Conservation (phyloP, 352 stramenopile species). For the Thraustochytrium striatum region DNA sequence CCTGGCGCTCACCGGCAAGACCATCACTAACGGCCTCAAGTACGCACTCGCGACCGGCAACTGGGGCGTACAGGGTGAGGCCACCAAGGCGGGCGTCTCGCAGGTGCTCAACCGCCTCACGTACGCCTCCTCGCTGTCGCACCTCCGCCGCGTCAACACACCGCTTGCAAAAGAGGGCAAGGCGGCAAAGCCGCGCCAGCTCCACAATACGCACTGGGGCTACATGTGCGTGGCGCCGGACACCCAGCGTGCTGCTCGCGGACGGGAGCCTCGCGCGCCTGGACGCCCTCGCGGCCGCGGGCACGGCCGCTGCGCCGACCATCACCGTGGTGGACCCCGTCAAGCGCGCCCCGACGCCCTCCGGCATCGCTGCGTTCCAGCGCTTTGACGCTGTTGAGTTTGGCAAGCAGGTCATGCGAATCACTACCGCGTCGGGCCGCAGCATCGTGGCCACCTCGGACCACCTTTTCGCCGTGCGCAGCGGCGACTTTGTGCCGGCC, state of each 20-base stretch:
- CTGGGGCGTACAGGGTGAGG: slow-evolving; percentile 90
- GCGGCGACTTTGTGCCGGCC: too few relatives aligned
- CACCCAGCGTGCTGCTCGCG: too few relatives aligned
- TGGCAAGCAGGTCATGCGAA: too few relatives aligned
- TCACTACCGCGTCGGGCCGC: too few relatives aligned
- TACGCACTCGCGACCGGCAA: slow-evolving; percentile 99
- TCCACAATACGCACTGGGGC: slow-evolving; percentile 99
- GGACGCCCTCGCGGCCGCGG: not conserved
- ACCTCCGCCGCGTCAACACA: slow-evolving; percentile 97
- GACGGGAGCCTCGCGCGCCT: too few relatives aligned
- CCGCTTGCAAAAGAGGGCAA: slow-evolving; percentile 97
- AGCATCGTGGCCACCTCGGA: too few relatives aligned
- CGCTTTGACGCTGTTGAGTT: too few relatives aligned
- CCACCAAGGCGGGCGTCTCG: slow-evolving; percentile 94
- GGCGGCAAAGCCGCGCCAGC: slow-evolving; percentile 95
- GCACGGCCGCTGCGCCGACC: not conserved
- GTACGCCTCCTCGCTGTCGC: slow-evolving; percentile 95
- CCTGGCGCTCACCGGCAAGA: slow-evolving; percentile 92
- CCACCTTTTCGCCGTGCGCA: too few relatives aligned
- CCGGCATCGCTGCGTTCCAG: too few relatives aligned
- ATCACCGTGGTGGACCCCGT: not conserved
- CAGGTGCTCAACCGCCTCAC: slow-evolving; percentile 99
- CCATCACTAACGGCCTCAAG: slow-evolving; percentile 94
- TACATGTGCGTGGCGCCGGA: slow-evolving; percentile 91
- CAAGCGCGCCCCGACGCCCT: too few relatives aligned